phyloP scores from a whole-genome alignment of 73 alveolate species.

The Vitrella brassicaformis region DNA sequence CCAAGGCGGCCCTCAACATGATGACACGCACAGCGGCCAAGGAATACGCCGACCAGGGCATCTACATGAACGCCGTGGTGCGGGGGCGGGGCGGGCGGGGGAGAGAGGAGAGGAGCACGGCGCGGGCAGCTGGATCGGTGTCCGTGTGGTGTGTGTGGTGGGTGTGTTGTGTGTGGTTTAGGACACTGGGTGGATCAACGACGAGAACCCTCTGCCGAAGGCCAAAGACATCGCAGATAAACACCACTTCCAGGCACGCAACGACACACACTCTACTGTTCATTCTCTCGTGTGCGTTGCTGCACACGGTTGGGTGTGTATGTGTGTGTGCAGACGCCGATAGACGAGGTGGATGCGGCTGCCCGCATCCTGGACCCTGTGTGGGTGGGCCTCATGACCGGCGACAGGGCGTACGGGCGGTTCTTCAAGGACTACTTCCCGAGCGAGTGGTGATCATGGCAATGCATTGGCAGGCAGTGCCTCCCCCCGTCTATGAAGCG shows the following conservation, averaged over 20 bases:
- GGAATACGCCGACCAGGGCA: constrained; percentile 34
- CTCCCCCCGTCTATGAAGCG: too few relatives aligned
- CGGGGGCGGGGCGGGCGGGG: too few relatives aligned
- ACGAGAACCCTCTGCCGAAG: constrained; percentile 42
- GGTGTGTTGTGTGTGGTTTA: too few relatives aligned
- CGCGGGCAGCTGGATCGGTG: too few relatives aligned
- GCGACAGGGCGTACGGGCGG: neutral
- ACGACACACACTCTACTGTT: too few relatives aligned
- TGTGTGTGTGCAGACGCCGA: too few relatives aligned
- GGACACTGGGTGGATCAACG: constrained; percentile 78
- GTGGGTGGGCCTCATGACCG: constrained; percentile 17
- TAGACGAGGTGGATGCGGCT: constrained; percentile 61
- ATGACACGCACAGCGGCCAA: constrained; percentile 55
- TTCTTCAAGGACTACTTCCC: constrained; percentile 18
- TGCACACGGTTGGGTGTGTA: too few relatives aligned
- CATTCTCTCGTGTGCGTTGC: too few relatives aligned
- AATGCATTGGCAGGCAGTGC: too few relatives aligned
- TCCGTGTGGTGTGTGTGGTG: too few relatives aligned
- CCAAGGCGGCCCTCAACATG: constrained; percentile 57
- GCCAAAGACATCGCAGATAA: constrained; percentile 17
- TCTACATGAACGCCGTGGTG: constrained; percentile 53
- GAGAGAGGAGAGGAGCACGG: too few relatives aligned
- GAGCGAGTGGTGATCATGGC: too few relatives aligned
- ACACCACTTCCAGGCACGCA: constrained; percentile 16
- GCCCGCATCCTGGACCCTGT: constrained; percentile 49